phyloP scores from a whole-genome alignment of 1,139 yeast species.

The Arxiozyma slooffiae region DNA sequence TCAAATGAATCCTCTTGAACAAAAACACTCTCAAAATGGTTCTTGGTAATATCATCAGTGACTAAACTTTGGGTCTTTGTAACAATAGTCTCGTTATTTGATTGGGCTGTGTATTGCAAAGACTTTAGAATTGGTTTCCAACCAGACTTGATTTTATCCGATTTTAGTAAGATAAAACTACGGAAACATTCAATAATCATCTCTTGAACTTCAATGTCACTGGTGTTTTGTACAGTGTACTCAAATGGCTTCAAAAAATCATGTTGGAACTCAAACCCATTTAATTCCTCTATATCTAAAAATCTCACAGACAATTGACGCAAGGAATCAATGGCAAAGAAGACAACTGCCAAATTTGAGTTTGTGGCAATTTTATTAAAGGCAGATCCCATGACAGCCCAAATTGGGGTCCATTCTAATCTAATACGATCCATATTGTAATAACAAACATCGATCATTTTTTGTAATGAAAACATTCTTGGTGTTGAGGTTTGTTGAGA shows the following conservation, averaged over 20 bases:
- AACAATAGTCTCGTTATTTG: slow-evolving; percentile 45
- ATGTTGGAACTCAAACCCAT: slow-evolving; percentile 91
- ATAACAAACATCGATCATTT: slow-evolving; percentile 93
- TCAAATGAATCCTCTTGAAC: slow-evolving; percentile 63
- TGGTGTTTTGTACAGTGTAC: slow-evolving; percentile 60
- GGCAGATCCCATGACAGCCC: slow-evolving; percentile 89
- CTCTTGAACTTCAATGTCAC: slow-evolving; percentile 64
- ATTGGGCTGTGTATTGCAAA: slow-evolving; percentile 36
- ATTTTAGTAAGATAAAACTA: slow-evolving; percentile 74
- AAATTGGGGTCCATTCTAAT: slow-evolving; percentile 91
- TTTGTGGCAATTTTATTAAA: slow-evolving; percentile 83
- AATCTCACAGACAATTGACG: slow-evolving; percentile 89
- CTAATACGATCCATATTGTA: slow-evolving; percentile 95
- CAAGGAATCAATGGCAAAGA: slow-evolving; percentile 87
- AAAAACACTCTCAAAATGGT: slow-evolving; percentile 54
- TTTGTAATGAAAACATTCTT: slow-evolving; percentile 83
- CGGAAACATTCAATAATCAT: slow-evolving; percentile 86
- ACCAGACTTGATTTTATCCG: slow-evolving; percentile 74
- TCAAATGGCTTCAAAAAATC: slow-evolving; percentile 90
- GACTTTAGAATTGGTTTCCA: slow-evolving; percentile 88
- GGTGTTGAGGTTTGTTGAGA: slow-evolving; percentile 78
- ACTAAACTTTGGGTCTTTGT: slow-evolving; percentile 54
- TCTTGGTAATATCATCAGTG: slow-evolving; percentile 46
- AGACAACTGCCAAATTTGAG: slow-evolving; percentile 60
- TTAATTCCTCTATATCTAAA: slow-evolving; percentile 82